Evolutionary conservation across 2,329 filamentous ascomycete genomes (phyloP), one percentile per base, ranked within the genome.

Genomic region (Alternaria rosae): DNA sequence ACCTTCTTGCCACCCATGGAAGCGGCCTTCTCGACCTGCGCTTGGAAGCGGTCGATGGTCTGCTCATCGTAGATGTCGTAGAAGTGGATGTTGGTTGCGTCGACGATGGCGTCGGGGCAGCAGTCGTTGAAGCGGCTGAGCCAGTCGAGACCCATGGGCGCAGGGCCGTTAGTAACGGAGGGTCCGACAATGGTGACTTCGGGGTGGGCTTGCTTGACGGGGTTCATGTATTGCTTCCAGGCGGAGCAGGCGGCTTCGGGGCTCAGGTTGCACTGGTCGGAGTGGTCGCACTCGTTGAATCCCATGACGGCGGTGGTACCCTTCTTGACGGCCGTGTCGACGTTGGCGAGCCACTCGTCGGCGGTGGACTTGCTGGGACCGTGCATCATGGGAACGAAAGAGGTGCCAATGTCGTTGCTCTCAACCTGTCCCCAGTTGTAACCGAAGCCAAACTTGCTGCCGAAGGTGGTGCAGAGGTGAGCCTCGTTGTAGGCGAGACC

Each of bases 401-500:
- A 82, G 70, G 89, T 73, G 20, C 77, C 75, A 15, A 83, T 80
- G 41, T 81, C 80, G 61, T 80, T 77, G 50, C 62, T 70, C 57
- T 72, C 68, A 41, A 65, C 61, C 26, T 73, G 68, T 45, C 80
- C 88, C 90, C 90, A 92, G 85, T 91, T 91, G 84, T 91, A 91
- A 50, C 80, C 85, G 87, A 89, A 92, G 42, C 80, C 78, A 72
- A 87, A 83, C 61, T 85, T 74, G 52, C 76, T 74, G 48, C 80
- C 72, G 76, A 92, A 89, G 65, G 78, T 70, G 57, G 82, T 79
- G 75, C 85, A 84, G 35, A 90, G 81, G 26, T 68, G 70, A 57
- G 83, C 83, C 30, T 87, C 81, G 79, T 92, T 91, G 85, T 89
- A 92, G 53, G 87, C 87, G 52, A 92, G 79, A 79, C 90, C 90